These are phyloP conservation scores for Boletus reticuloceps DNA, from an alignment of 768 basidiomycete species.

Conservation along the genomic window DNA sequence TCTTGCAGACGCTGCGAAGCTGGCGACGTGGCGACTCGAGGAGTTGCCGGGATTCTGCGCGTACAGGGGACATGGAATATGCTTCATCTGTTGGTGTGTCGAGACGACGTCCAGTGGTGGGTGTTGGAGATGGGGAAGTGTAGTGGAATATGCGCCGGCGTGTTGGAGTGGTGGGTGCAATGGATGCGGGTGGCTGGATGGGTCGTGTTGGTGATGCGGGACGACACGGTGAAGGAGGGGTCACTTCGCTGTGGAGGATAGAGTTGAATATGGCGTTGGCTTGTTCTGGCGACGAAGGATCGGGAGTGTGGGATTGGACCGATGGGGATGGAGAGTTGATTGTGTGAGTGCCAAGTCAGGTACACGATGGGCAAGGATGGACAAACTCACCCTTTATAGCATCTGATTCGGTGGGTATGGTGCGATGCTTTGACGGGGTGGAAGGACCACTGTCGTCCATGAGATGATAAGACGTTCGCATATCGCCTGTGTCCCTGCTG, in stretches of 20 bases:
- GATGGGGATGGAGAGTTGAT: conserved; percentile 11
- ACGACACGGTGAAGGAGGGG: conserved; percentile 62
- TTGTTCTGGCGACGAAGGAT: conserved; percentile 53
- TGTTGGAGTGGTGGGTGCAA: conserved; percentile 44
- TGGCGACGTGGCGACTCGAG: conserved; percentile 83
- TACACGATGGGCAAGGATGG: not conserved
- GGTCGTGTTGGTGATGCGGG: conserved; percentile 62
- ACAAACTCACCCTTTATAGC: conserved; percentile 62
- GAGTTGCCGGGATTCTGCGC: conserved; percentile 75
- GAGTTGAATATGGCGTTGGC: conserved; percentile 80
- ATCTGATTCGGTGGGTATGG: conserved; percentile 68
- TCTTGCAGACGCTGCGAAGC: conserved; percentile 84
- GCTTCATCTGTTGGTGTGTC: conserved; percentile 86
- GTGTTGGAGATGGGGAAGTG: conserved; percentile 57
- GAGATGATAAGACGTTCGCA: conserved; percentile 61
- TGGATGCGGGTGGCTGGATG: conserved; percentile 32
- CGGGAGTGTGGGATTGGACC: conserved; percentile 15
- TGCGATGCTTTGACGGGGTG: conserved; percentile 58
- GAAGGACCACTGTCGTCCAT: conserved; percentile 53
- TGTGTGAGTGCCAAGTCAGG: conserved; percentile 3
- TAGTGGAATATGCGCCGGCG: conserved; percentile 66
- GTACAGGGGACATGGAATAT: conserved; percentile 89
- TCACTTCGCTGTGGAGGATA: conserved; percentile 75
- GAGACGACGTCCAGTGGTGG: conserved; percentile 48
- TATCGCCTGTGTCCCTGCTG: conserved; percentile 54